Evolutionary conservation across 2,329 filamentous ascomycete species (phyloP), one percentile per base, ranked within the genome.

Genomic region (Pseudogymnoascus sp.): DNA sequence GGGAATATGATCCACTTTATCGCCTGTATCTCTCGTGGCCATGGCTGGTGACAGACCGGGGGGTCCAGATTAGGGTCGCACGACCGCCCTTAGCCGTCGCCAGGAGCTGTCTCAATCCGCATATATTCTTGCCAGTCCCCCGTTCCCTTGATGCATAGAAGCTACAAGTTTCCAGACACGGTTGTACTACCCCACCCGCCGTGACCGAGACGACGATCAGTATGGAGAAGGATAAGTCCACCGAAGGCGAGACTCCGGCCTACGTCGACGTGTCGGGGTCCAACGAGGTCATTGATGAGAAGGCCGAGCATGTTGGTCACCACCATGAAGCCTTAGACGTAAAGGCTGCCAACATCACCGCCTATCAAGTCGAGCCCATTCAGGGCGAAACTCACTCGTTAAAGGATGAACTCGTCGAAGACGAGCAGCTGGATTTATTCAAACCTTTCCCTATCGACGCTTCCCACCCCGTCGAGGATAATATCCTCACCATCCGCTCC

Each of bases 401-500:
- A 31, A 65, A 65, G 42, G 63, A 63, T 31, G 63, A 65, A 25
- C 44, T 65, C 39, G 15, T 61, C 5, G 17, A 58, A 27, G 63
- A 63, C 29, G 59, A 61, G 39, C 25, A 35, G 17, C 10, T 62
- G 9, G 63, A 65, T 42, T 58, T 65, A 8, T 64, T 63, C 58
- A 58, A 41, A 15, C 77, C 76, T 27, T 78, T 80, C 55, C 77
- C 78, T 10, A 66, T 71, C 0, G 68, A 75, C 31, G 75, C 77
- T 66, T 74, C 75, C 15, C 65, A 78, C n/a, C 67, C 70, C 44
- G 77, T 79, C 60, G 77, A 81, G 65, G 69, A 74, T 10, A 73
- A 77, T 65, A 81, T 84, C 59, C 67, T 86, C 51, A 86, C 83
- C 6, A 68, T 81, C 35, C 79, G 84, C 48, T 82, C 84, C 13